phyloP scores from a whole-genome alignment of 2,329 filamentous ascomycete genomes.

The Talaromyces sp. region DNA sequence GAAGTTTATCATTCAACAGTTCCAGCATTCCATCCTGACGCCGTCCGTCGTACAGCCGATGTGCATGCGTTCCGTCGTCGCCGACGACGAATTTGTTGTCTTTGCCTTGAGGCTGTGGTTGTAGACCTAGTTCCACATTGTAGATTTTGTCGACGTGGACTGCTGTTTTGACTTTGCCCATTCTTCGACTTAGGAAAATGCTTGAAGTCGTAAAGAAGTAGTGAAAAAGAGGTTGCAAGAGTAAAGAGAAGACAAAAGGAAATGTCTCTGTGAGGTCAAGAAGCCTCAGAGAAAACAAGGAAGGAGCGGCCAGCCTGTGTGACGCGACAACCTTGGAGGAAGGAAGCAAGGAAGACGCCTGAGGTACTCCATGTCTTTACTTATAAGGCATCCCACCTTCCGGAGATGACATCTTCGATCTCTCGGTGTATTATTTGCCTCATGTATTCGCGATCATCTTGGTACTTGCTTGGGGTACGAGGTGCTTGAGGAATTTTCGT shows the following conservation, averaged over 20 bases:
- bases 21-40: constrained; percentile 19
- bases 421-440: neutral
- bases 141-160: constrained; percentile 13
- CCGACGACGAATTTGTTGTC: constrained; percentile 15
- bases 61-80: constrained; percentile 14
- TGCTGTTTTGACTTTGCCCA: constrained; percentile 17
- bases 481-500: constrained; percentile 8
- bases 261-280: neutral
- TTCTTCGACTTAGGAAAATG: neutral
- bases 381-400: neutral
- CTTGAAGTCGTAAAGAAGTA: neutral
- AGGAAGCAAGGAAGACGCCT: neutral
- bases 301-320: neutral
- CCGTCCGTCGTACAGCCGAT: constrained; percentile 20
- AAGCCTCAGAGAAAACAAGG: neutral
- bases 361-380: neutral
- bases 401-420: neutral
- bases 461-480: neutral
- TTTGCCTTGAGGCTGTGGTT: constrained; percentile 3
- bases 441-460: neutral
- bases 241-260: neutral
- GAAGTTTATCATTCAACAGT: constrained; percentile 18
- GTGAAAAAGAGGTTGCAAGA: neutral
- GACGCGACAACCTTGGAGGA: constrained; percentile 2
- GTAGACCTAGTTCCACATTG: constrained; percentile 13